Base-by-base conservation (phyloP, 345 rosid genomes). In the Toxicodendron radicans region DNA sequence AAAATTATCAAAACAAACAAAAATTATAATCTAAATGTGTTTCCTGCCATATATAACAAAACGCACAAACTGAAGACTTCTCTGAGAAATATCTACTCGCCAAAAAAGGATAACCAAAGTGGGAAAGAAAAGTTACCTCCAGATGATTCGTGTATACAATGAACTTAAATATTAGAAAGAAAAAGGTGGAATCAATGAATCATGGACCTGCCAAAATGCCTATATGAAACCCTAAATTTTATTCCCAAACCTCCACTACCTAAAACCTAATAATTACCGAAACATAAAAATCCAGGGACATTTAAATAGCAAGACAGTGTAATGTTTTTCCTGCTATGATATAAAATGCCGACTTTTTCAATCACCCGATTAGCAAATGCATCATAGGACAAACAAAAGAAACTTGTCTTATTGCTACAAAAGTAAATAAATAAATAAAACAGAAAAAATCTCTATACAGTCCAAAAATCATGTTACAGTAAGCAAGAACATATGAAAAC, bases 401-500 rank as follows among this genome's bases (percentile, higher is more conserved):
- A 49, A 49, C n/a, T 14, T 49, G 13, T 17, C 4, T 49, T 66
- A 30, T 17, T 64, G 24, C 41, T 27, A 7, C 3, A 0, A 51
- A 51, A 51, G 54, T 38, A 7, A 1, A 12, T 3, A 12, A 51
- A 13, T 16, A 13, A 13, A 5, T 0, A 1, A 13, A 56, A 56
- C 7, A 0, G 27, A 43, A 65, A 57, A 59, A 57, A 46, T 20
- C 35, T 72, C 10, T 64, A 17, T 24, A 52, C 5, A n/a, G 33
- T 17, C 20, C 35, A 63, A 54, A 13, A 32, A 73, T n/a, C 61
- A 61, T 7, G 33, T 52, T 64, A 57, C 20, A 0, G 1, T 70
- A 16, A 38, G 53, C 23, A n/a, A 67, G 61, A 53, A 66, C 2
- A n/a, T 58, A 58, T 13, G 20, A 79, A 64, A 45, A 68, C 35